Base-by-base conservation (phyloP, 1,139 yeast species). In the Pichia sp. region DNA sequence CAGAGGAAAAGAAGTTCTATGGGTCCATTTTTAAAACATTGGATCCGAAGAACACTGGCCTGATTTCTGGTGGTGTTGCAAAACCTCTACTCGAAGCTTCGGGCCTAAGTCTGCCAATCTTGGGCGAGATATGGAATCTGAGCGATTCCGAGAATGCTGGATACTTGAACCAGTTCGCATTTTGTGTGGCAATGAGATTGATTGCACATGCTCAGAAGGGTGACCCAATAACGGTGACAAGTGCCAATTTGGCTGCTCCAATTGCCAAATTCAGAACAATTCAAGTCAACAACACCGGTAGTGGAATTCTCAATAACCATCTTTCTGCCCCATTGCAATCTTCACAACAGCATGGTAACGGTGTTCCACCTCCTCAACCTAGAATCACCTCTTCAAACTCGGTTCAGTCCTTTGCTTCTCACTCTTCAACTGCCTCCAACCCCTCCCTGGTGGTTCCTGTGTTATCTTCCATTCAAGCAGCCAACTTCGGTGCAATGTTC, bases 41-140 rank as follows among this genome's bases (percentile, higher is more conserved):
- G 63, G 99, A 93, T 69, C 80, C 85, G 1, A 95, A 88, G 62
- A 79, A 80, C 49, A 74, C 87, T 49, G 97, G 97, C 3, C 77
- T 87, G 47, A 87, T 93, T 57, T 88, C 97, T 8, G 99, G 99
- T 36, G 95, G 87, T 47, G 83, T 85, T 53, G 92, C 97, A n/a
- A 80, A 95, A 61, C 77, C 88, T 8, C 77, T 95, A 5, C 84
- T 95, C 62, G 96, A 92, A 64, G 87, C 87, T 58, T 85, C 96
- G 2, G 95, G 96, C 0, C 77, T 93, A 54, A 85, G 95, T 7
- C 86, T 95, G 2, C 77, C 83, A 19, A 74, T 81, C 42, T 75
- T 93, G 52, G 97, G 97, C 4, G 95, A 90, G 69, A 85, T 95
- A 58, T 95, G 99, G 99, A 95, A 89, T 69, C 69, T 87, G 49